Conservation (phyloP, 306 rosid genomes). For the Cicer pinnatifidum region DNA sequence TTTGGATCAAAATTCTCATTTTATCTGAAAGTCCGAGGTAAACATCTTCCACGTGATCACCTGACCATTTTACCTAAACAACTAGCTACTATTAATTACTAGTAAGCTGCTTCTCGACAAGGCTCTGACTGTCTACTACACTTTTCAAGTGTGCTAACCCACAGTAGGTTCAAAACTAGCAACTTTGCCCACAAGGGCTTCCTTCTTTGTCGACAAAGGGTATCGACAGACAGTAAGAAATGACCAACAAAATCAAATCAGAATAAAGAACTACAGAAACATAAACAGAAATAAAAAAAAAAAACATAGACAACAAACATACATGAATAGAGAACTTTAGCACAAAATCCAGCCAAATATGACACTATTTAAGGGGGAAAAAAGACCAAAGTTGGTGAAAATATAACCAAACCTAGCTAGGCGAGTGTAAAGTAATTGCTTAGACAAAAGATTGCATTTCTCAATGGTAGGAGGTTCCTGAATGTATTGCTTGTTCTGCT, state of each 20-base stretch:
- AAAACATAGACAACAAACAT: constrained; percentile 4
- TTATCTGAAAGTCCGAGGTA: not conserved
- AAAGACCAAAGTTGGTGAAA: constrained; percentile 31
- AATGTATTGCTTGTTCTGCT: constrained; percentile 84
- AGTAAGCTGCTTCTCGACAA: not conserved
- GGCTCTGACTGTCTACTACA: not conserved
- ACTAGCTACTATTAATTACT: not conserved
- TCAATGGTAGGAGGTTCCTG: constrained; percentile 89
- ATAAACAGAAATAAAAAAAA: not conserved
- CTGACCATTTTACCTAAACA: not conserved
- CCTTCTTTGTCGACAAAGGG: not conserved
- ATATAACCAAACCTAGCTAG: constrained; percentile 90
- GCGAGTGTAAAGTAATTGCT: constrained; percentile 88
- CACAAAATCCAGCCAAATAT: constrained; percentile 14
- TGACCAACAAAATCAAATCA: not conserved
- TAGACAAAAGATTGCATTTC: constrained; percentile 75
- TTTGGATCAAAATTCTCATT: not conserved
- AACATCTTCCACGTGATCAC: not conserved
- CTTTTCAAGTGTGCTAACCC: constrained; percentile 1
- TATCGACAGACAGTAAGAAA: not conserved
- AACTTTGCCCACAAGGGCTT: not conserved
- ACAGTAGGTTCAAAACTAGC: not conserved
- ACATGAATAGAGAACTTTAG: constrained; percentile 2
- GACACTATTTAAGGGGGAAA: constrained; percentile 2
- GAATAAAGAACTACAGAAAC: not conserved